These are phyloP conservation scores for Gardenia jasminoides DNA, from an alignment of 257 asterid species.

Conservation along the genomic window DNA sequence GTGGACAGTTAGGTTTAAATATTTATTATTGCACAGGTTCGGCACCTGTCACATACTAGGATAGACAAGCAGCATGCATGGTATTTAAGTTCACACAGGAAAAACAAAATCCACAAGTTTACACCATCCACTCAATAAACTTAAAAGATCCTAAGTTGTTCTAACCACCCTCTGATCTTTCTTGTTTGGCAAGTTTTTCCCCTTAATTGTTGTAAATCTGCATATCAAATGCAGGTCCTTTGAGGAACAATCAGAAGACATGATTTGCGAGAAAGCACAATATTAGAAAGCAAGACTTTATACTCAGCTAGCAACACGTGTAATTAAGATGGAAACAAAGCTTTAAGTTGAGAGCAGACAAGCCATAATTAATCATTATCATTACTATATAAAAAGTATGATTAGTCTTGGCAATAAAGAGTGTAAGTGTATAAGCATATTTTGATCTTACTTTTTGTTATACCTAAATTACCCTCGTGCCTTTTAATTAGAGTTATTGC, in stretches of 20 bases:
- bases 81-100: neutral
- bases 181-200: neutral
- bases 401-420: no score
- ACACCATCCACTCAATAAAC: no score
- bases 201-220: neutral
- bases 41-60: no score
- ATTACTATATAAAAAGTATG: no score
- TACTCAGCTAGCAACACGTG: neutral
- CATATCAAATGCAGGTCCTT: neutral
- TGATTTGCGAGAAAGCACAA: neutral
- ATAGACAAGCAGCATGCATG: neutral
- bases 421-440: no score
- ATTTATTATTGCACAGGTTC: no score
- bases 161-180: neutral
- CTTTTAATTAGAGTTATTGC: no score
- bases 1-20: no score
- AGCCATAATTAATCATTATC: neutral
- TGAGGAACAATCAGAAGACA: no score
- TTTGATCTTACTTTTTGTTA: no score
- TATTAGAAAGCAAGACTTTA: neutral
- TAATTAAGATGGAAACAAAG: neutral
- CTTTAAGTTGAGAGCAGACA: neutral
- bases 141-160: neutral
- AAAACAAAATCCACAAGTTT: no score
- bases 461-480: no score